Base-by-base conservation (phyloP, 2,329 filamentous ascomycete species). In the Alternaria brassicae region DNA sequence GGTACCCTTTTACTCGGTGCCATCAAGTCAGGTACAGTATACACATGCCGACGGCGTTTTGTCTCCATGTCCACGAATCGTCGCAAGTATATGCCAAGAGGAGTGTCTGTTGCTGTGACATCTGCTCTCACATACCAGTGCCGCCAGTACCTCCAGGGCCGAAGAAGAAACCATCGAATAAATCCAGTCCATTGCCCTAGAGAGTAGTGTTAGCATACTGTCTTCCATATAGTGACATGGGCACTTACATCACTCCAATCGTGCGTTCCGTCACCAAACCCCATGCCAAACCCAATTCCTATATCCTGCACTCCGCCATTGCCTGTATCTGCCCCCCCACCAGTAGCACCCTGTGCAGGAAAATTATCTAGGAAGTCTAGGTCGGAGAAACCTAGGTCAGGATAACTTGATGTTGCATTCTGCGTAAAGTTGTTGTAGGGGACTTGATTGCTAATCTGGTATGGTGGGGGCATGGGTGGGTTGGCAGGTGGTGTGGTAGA, bases 81-180 rank as follows among this genome's bases (percentile, higher is more conserved):
- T 30, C n/a, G 42, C 42, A 37, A 37, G 3, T 13, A 10, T 12
- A 12, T 12, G 19, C 36, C 36, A 10, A 37, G n/a, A 37, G 1
- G 13, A n/a, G n/a, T 37, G 36, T 6, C 9, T 12, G 17, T 37
- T 2, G 36, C 36, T 37, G 3, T 37, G 4, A 39, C 19, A 42
- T 15, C 21, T 9, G 15, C 21, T 1, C 28, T 47, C 36, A 58
- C 56, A 58, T 54, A 13, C 49, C 56, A 1, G 49, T 54, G 3
- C 50, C 50, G 2, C 55, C 55, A 6, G 55, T 58, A n/a, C 55
- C 55, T 15, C 56, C 56, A 3, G 56, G 56, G 6, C 56, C 71
- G 27, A 73, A 73, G 57, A 73, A 73, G 73, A 91, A 91, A 0
- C 87, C 87, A 71, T 91, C 89, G 76, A 92, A 91, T 12, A 83